A percentile compares a stretch with the other conserved stretches of the same genome.
These are phyloP conservation scores for Acmispon strigosus DNA, from an alignment of 306 rosid genomes.

Conservation along the genomic window DNA sequence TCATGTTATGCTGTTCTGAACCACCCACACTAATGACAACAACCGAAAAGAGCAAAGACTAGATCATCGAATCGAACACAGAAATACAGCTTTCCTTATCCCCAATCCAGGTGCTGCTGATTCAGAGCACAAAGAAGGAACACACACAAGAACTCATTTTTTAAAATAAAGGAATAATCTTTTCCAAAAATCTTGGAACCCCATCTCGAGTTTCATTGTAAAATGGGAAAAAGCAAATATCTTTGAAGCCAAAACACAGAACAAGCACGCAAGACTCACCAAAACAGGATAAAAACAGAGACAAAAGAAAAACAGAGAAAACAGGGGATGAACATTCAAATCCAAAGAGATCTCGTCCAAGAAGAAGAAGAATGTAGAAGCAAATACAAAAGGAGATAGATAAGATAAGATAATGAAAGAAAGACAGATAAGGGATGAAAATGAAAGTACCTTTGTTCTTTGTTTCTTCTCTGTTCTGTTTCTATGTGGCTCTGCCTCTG, in stretches of 20 bases:
- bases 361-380: neutral
- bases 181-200: slow-evolving; percentile 1
- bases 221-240: neutral
- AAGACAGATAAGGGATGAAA: neutral
- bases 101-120: neutral
- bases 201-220: neutral
- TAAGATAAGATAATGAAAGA: neutral
- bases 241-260: neutral
- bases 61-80: neutral
- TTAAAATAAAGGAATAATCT: neutral
- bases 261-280: neutral
- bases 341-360: neutral
- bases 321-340: neutral
- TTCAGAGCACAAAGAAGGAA: neutral
- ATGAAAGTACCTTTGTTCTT: neutral
- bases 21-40: slow-evolving; percentile 6
- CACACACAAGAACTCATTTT: neutral
- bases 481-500: neutral
- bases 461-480: neutral
- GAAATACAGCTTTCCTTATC: neutral
- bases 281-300: neutral
- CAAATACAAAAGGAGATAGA: neutral
- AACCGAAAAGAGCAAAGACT: neutral
- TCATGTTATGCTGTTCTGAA: slow-evolving; percentile 11
- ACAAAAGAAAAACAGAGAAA: neutral